Conservation (phyloP, 257 asterid genomes). For the Lantana camara region DNA sequence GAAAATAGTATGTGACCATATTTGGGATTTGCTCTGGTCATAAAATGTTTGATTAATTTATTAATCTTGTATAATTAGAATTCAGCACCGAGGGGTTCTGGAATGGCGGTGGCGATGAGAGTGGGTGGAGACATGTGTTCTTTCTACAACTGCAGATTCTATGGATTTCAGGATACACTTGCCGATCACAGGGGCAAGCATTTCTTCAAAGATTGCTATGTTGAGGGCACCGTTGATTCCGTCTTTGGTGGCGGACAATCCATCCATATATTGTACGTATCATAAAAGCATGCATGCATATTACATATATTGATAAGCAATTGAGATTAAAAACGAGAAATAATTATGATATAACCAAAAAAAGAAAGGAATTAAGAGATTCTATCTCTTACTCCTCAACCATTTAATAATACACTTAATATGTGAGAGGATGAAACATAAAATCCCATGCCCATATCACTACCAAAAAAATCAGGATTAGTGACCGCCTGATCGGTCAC, state of each 20-base stretch:
- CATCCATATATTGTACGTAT: constrained; percentile 58
- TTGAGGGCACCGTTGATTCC: constrained; percentile 89
- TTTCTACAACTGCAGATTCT: constrained; percentile 58
- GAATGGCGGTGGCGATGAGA: constrained; percentile 51
- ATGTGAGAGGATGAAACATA: too few relatives aligned
- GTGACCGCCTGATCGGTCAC: too few relatives aligned
- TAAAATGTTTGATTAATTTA: neutral
- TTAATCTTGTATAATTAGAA: constrained; percentile 43
- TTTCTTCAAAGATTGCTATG: constrained; percentile 73
- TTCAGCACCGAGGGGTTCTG: constrained; percentile 64
- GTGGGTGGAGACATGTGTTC: constrained; percentile 46
- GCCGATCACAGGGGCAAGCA: constrained; percentile 72
- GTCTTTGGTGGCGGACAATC: constrained; percentile 74
- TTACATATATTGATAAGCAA: too few relatives aligned
- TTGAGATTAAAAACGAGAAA: too few relatives aligned
- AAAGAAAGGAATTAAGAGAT: too few relatives aligned
- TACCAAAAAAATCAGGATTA: too few relatives aligned
- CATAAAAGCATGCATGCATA: too few relatives aligned
- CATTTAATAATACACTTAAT: too few relatives aligned
- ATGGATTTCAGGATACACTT: constrained; percentile 82
- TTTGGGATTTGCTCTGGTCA: neutral
- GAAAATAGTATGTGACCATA: too few relatives aligned
- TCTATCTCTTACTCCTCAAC: too few relatives aligned
- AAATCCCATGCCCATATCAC: too few relatives aligned
- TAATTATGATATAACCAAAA: too few relatives aligned